phyloP scores from a whole-genome alignment of 257 asterid species.

The Ehretia macrophylla region DNA sequence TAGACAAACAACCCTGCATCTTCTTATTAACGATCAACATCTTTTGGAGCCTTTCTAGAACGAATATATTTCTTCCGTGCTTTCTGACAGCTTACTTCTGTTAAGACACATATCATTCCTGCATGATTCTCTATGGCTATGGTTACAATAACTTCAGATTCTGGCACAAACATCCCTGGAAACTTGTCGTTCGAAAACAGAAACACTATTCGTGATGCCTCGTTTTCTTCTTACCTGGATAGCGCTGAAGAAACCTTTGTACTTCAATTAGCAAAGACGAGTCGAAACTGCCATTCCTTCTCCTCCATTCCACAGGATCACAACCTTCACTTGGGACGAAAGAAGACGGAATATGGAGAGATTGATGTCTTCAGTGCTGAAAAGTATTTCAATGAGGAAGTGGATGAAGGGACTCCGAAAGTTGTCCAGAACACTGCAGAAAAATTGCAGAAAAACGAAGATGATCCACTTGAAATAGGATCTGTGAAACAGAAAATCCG shows the following conservation, averaged over 20 bases:
- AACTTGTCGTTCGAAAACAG: slow-evolving; percentile 19
- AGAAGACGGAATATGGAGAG: slow-evolving; percentile 44
- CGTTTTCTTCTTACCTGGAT: slow-evolving; percentile 52
- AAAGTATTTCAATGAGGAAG: slow-evolving; percentile 62
- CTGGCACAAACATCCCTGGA: slow-evolving; percentile 20
- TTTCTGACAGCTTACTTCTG: not conserved
- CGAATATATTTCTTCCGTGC: no score
- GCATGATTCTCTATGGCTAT: slow-evolving; percentile 38
- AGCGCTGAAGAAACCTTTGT: slow-evolving; percentile 38
- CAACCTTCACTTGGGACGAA: slow-evolving; percentile 21
- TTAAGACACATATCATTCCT: not conserved
- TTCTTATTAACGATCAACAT: no score
- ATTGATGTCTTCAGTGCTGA: slow-evolving; percentile 73
- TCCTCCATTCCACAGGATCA: slow-evolving; percentile 25
- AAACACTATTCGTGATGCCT: slow-evolving; percentile 29
- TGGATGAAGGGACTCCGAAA: slow-evolving; percentile 18
- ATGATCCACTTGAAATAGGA: slow-evolving; percentile 20
- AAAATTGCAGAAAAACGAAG: slow-evolving; percentile 24
- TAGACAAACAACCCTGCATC: no score
- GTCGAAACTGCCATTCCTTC: slow-evolving; percentile 16
- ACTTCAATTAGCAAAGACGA: slow-evolving; percentile 31
- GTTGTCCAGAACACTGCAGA: slow-evolving; percentile 11
- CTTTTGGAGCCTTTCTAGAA: no score
- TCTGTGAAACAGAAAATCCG: slow-evolving; percentile 21
- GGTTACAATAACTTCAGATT: slow-evolving; percentile 32